Evolutionary conservation across 140 eudicot genomes (phyloP), one percentile per base, ranked within the genome.

Genomic region (Oenanthe javanica): DNA sequence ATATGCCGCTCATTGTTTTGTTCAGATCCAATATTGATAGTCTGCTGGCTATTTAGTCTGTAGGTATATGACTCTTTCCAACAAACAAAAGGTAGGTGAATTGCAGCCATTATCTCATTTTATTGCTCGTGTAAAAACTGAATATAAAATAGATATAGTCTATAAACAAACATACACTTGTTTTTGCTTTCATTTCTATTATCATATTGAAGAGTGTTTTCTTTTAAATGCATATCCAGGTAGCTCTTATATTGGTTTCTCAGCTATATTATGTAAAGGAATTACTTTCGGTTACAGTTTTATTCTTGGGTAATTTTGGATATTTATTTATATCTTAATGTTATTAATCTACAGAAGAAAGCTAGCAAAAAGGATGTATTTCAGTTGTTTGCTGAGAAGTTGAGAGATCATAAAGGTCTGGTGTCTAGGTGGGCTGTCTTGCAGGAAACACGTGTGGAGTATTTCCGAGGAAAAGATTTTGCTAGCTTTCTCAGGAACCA

Each of bases 351-450:
- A 52, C 99, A 92, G 97, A 95, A 92, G 84, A 96, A 90, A 86
- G 93, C 91, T 84, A 86, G 86, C 81, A 90, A 92, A 84, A 95
- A 91, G 86, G 99, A 95, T 82, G 93, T 88, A 23, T 95, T 90
- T 77, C 97, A 90, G 80, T 81, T 88, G 84, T 92, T 95, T 86
- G 99, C 99, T 57, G 99, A 95, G 91, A 95, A 89, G 87, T 96
- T 92, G 72, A 89, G 99, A 84, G 93, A 95, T 79, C 97, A 95
- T 84, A 95, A 95, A 85, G 97, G 87, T 77, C 84, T 95, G 89
- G 97, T 90, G 55, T 95, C 99, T 47, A 89, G 99, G 85, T 95
- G 99, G 99, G 99, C 99, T 76, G 97, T 95, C 74, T 85, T 95
- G 80, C 99, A 95, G 87, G 99, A 95, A 86, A 95, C 99, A 6